phyloP scores from a whole-genome alignment of 2,329 filamentous ascomycete genomes.

The Lasiodiplodia gonubiensis region DNA sequence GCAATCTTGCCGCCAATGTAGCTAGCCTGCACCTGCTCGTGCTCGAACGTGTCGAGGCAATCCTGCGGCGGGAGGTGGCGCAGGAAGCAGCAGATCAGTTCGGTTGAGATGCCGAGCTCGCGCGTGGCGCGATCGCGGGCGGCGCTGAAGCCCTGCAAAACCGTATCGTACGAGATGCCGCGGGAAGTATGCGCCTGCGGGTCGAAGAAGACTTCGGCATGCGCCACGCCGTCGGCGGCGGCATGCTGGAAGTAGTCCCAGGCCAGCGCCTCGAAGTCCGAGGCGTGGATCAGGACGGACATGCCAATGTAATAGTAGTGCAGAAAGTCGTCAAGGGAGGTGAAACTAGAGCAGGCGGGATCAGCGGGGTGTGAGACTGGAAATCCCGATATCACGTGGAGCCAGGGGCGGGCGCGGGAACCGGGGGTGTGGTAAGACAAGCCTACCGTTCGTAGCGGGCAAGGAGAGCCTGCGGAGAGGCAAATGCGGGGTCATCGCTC shows the following conservation, averaged over 20 bases:
- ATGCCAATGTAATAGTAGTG: conserved; percentile 80
- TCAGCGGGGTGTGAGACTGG: conserved; percentile 14
- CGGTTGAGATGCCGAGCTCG: conserved; percentile 68
- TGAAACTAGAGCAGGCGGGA: conserved; percentile 53
- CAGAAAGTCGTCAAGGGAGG: conserved; percentile 77
- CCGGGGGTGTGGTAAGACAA: neutral
- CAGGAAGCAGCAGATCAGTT: conserved; percentile 74
- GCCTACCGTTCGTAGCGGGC: conserved; percentile 63
- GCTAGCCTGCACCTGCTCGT: conserved; percentile 53
- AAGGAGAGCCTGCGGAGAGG: conserved; percentile 63
- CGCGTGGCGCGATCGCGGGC: conserved; percentile 65
- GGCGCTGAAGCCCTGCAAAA: conserved; percentile 67
- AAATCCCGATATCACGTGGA: conserved; percentile 18
- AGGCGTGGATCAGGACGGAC: conserved; percentile 66
- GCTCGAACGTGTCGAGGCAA: conserved; percentile 56
- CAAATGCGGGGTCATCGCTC: conserved; percentile 65
- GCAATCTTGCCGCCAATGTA: conserved; percentile 59
- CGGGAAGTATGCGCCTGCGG: conserved; percentile 74
- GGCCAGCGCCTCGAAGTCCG: conserved; percentile 76
- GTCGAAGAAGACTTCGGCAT: conserved; percentile 82
- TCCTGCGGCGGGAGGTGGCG: conserved; percentile 69
- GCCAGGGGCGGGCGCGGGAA: neutral
- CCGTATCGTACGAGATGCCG: conserved; percentile 66
- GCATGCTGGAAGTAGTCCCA: conserved; percentile 74
- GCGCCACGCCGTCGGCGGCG: conserved; percentile 67